Evolutionary conservation across 345 rosid species (phyloP), one percentile per base, ranked within the genome.

Genomic region (Eucalyptus cloeziana): DNA sequence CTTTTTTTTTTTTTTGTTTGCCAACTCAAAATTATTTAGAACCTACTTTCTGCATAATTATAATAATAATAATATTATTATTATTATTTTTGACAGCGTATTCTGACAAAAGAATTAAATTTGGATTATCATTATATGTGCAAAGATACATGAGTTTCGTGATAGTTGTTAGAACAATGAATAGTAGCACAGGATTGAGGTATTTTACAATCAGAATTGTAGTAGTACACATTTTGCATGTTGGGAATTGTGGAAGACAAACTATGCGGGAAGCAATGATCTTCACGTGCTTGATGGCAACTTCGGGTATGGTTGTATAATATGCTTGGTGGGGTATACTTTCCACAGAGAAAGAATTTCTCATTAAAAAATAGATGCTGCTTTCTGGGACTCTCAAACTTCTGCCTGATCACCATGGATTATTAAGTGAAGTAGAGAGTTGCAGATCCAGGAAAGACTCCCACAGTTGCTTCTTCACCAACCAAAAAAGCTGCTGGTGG

Each of bases 401-500:
- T 88, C 86, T 85, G 87, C 49, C 88, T 81, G 60, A 87, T 76
- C 89, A 71, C 89, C 50, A 64, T 37, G 87, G 87, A 85, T 49
- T 86, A 80, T 89, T 56, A 80, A 51, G 52, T 37, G 89, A 89
- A 90, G 90, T 89, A 40, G 80, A 86, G 25, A 24, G 62, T 19
- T 76, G 25, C 91, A 49, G 54, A 92, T 93, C 87, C 91, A 49
- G 40, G 90, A 89, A 86, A 85, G 89, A 69, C 92, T 88, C 87
- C 88, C 67, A 45, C 85, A 89, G 90, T 89, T 89, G 54, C 62
- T 89, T 89, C 89, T 58, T 92, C 54, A 83, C 90, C 88, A 93
- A 89, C 91, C 94, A 90, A 90, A 92, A 89, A 90, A 92, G 92
- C 90, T 91, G 93, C 81, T 92, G 91, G 80, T 89, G 89, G 86